These are phyloP conservation scores for Cercospora sp. DNA, from an alignment of 2,329 filamentous ascomycete species.

Conservation along the genomic window DNA sequence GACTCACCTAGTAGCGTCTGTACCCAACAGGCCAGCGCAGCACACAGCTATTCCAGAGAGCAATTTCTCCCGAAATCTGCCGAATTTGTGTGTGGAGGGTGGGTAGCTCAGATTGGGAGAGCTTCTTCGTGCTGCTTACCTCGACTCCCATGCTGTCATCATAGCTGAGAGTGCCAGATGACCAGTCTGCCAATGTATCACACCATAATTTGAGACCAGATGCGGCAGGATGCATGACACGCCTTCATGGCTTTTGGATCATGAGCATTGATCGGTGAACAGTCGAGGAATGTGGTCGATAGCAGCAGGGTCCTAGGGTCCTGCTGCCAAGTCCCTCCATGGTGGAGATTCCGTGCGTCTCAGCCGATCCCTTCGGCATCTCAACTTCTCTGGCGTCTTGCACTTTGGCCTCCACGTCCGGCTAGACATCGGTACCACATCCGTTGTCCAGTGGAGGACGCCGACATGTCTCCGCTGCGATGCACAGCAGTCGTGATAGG, in stretches of 20 bases:
- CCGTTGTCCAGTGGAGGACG: neutral
- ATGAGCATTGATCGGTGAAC: neutral
- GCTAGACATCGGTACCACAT: neutral
- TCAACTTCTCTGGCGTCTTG: neutral
- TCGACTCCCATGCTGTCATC: neutral
- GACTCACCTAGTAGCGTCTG: slow-evolving; percentile 7
- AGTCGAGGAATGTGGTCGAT: neutral
- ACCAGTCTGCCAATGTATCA: neutral
- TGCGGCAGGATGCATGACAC: neutral
- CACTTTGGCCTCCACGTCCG: neutral
- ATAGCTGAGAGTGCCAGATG: neutral
- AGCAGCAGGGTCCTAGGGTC: neutral
- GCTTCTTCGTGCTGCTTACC: neutral
- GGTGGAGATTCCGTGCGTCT: neutral
- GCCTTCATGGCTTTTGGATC: neutral
- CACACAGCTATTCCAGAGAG: neutral
- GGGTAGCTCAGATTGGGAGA: neutral
- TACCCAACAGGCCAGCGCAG: neutral
- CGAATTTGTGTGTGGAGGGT: neutral
- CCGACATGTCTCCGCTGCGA: slow-evolving; percentile 6
- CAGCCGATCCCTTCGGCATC: neutral
- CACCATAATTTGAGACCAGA: neutral
- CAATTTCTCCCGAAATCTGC: slow-evolving; percentile 3
- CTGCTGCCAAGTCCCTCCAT: neutral
- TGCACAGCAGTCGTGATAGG: neutral